Evolutionary conservation across 2,329 filamentous ascomycete genomes (phyloP).

Genomic region (Beauveria caledonica): DNA sequence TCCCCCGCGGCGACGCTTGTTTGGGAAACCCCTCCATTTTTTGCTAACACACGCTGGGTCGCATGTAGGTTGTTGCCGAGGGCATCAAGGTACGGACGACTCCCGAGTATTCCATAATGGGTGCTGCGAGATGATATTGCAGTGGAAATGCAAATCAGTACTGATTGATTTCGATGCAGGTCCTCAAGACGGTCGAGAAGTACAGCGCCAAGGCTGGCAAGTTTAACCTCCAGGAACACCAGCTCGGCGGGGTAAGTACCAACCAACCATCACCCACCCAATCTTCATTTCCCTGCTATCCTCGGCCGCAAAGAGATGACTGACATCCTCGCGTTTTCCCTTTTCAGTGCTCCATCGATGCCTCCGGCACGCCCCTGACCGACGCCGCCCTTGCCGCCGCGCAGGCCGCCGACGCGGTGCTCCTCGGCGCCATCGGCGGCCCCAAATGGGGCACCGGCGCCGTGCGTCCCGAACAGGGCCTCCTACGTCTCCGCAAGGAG

Average conservation of each 20-base stretch:
- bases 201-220: constrained; percentile 58
- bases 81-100: constrained; percentile 61
- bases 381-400: constrained; percentile 75
- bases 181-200: constrained; percentile 72
- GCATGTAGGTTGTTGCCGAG: constrained; percentile 62
- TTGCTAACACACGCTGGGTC: neutral
- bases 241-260: constrained; percentile 77
- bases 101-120: no score
- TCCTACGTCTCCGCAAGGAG: constrained; percentile 86
- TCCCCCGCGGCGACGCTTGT: neutral
- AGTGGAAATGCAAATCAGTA: no score
- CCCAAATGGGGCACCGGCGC: constrained; percentile 89
- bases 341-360: constrained; percentile 76
- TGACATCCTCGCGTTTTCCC: no score
- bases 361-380: constrained; percentile 68
- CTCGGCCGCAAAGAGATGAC: neutral
- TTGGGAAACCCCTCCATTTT: neutral
- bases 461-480: constrained; percentile 85
- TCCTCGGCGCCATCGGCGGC: constrained; percentile 91
- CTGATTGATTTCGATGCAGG: constrained; percentile 34
- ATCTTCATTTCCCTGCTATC: constrained; percentile 2
- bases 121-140: no score
- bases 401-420: constrained; percentile 78
- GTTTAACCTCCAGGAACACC: constrained; percentile 85
- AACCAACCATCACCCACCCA: neutral